phyloP scores from a whole-genome alignment of 805 yeast genomes.

The Clavispora fructus region DNA sequence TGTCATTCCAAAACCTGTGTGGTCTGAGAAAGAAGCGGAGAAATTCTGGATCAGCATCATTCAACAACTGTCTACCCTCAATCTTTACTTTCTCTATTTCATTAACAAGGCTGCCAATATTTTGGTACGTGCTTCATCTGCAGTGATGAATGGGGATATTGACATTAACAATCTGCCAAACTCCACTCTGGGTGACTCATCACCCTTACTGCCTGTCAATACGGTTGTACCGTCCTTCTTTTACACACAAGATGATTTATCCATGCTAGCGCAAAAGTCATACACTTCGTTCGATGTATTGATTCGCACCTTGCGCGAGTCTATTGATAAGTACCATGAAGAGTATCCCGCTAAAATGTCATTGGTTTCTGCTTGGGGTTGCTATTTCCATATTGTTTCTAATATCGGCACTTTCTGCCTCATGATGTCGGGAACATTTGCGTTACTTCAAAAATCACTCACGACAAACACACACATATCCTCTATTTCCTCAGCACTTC shows the following conservation, averaged over 20 bases:
- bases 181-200: constrained; percentile 1
- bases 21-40: constrained; percentile 17
- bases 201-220: not conserved
- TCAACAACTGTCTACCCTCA: constrained; percentile 22
- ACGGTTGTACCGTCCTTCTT: constrained; percentile 7
- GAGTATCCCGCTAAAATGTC: constrained; percentile 36
- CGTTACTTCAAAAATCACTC: constrained; percentile 23
- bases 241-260: constrained; percentile 26
- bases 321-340: constrained; percentile 23
- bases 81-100: constrained; percentile 31
- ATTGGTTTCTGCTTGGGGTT: constrained; percentile 31
- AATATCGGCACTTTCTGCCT: constrained; percentile 28
- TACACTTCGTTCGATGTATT: constrained; percentile 31
- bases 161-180: constrained; percentile 3
- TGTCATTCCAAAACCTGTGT: constrained; percentile 19
- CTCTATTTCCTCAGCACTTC: constrained; percentile 18
- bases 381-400: constrained; percentile 28
- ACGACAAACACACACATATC: constrained; percentile 14
- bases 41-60: constrained; percentile 29
- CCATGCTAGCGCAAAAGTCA: constrained; percentile 25
- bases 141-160: constrained; percentile 13
- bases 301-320: constrained; percentile 28
- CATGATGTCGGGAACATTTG: constrained; percentile 31
- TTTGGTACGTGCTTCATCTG: constrained; percentile 15
- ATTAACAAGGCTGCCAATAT: constrained; percentile 34